Percentiles rank a stretch among this genome's conserved stretches.
phyloP scores from a whole-genome alignment of 257 asterid species.

The Plantago elongata region DNA sequence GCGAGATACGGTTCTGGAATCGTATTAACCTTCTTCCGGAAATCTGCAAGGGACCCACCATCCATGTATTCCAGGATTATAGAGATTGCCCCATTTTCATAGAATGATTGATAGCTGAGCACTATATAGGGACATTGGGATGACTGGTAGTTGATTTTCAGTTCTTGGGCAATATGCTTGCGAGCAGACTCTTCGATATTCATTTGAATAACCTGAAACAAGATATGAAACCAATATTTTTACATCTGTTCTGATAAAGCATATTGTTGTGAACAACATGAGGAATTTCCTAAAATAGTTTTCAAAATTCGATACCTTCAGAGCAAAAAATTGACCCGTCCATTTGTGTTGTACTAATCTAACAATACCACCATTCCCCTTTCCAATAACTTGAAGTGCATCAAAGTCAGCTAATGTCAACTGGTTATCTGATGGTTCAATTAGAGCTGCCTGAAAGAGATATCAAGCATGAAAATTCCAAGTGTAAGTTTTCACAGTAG shows the following conservation, averaged over 20 bases:
- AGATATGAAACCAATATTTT: not conserved
- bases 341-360: constrained; percentile 94
- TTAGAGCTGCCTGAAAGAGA: constrained; percentile 59
- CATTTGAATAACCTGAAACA: constrained; percentile 93
- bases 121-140: constrained; percentile 88
- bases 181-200: constrained; percentile 68
- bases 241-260: not conserved
- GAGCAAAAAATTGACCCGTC: constrained; percentile 90
- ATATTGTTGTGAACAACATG: not conserved
- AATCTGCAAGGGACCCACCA: constrained; percentile 96
- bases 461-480: constrained; percentile 10
- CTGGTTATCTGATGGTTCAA: constrained; percentile 89
- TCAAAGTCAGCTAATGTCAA: constrained; percentile 94
- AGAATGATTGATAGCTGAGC: constrained; percentile 84
- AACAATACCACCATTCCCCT: constrained; percentile 92
- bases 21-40: constrained; percentile 64
- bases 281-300: not conserved
- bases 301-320: constrained; percentile 50
- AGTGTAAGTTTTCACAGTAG: not conserved
- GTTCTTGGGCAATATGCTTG: constrained; percentile 74
- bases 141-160: constrained; percentile 83
- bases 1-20: constrained; percentile 97
- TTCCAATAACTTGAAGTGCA: constrained; percentile 86
- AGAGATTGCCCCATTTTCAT: constrained; percentile 94
- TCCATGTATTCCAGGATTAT: constrained; percentile 97